Base-by-base conservation (phyloP, 2,329 filamentous ascomycete genomes). In the Rachicladosporium sp. region DNA sequence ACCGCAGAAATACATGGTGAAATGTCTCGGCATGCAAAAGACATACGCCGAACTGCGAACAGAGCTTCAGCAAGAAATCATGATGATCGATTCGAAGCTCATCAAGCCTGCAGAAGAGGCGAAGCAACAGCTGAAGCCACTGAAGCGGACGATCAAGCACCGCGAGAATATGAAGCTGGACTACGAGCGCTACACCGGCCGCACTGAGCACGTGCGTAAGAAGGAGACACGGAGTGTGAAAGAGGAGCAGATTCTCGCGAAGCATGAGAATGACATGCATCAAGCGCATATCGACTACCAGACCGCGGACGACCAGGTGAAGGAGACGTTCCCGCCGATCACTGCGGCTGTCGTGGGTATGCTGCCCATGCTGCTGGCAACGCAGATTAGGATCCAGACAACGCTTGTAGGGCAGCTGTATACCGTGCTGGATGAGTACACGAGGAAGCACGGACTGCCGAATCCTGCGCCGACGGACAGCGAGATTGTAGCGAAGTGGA, bases 81-180 rank as follows among this genome's bases (percentile, higher is more conserved):
- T 65, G 41, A 70, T 76, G 50, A 82, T 93, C 47, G 82, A 89
- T 47, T 63, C 67, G 8, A 74, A 76, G 48, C 72, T 91, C 46
- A 73, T 88, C 38, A 69, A 69, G 42, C 82, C 84, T 0, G 80
- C 80, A 3, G 74, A 73, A 42, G 73, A 80, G 38, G 81, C 81
- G 6, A 80, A 76, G 51, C 75, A 80, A 38, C 74, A 66, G 39
- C 69, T 89, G 43, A 74, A 78, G 47, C 78, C 81, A 2, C 69
- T 91, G 56, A 79, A 82, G 53, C 91, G 87, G 63, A 80, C 78
- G 1, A 84, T 93, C 54, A 91, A 89, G 64, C 87, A 85, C 60
- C 70, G 86, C 35, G 83, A 91, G 55, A 82, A 88, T 51, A 83
- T 78, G 62, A 80, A 78, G 71, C 58, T 88, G 43, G 86, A 93